Evolutionary conservation across 257 asterid genomes (phyloP).

Genomic region (Solanum neorickii): DNA sequence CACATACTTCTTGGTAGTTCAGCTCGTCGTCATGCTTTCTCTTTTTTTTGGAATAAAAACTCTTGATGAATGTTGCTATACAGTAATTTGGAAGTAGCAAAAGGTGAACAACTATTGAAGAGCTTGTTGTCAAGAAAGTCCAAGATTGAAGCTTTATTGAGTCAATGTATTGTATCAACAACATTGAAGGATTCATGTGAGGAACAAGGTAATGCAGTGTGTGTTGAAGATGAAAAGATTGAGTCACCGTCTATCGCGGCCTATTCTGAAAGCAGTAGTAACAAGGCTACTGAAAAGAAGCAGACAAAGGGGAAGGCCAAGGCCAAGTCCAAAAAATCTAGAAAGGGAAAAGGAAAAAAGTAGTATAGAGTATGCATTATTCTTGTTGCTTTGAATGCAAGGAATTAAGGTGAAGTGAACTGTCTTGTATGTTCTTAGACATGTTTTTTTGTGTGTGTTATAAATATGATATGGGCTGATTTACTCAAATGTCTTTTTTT

Average conservation of each 20-base stretch:
- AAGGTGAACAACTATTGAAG: constrained; percentile 1
- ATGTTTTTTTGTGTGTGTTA: neutral
- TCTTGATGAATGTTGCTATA: neutral
- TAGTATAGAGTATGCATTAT: neutral
- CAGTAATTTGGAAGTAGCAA: neutral
- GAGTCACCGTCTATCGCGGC: neutral
- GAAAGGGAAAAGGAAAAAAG: neutral
- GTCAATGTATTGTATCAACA: neutral
- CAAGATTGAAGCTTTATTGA: neutral
- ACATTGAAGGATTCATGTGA: neutral
- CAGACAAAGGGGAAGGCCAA: constrained; percentile 3
- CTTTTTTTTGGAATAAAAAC: neutral
- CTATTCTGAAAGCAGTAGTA: neutral
- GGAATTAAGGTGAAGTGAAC: neutral
- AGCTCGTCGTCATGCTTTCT: neutral
- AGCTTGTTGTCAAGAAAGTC: constrained; percentile 5
- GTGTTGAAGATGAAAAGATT: neutral
- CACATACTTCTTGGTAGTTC: neutral
- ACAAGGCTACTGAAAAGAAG: neutral
- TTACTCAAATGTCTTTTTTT: neutral
- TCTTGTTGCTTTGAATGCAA: neutral
- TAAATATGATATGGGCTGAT: neutral
- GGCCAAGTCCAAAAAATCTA: constrained; percentile 4
- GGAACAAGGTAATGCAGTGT: neutral
- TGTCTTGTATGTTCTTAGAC: neutral